These are phyloP conservation scores for Sporisorium exsertum DNA, from an alignment of 1,284 basidiomycete species.

Conservation along the genomic window DNA sequence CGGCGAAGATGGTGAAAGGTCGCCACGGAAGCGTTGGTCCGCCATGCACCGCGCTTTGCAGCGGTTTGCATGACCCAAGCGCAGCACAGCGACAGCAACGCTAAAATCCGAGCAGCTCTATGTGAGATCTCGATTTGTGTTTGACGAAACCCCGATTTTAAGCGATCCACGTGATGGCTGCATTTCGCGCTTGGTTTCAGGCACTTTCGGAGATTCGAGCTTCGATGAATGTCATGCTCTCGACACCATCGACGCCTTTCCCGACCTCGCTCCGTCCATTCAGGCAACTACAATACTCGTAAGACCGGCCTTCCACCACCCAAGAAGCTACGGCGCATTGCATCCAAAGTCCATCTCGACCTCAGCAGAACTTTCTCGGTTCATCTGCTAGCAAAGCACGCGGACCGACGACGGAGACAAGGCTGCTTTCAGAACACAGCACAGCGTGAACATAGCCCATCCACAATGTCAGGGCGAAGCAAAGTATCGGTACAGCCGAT, in stretches of 20 bases:
- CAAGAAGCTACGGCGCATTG: background rate
- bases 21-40: background rate
- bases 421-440: background rate
- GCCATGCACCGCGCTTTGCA: background rate
- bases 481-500: constrained; percentile 65
- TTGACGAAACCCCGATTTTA: constrained; percentile 4
- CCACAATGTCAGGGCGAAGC: constrained; percentile 49
- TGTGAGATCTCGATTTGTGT: constrained; percentile 7
- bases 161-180: constrained; percentile 25
- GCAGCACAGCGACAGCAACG: background rate
- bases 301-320: background rate
- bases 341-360: background rate
- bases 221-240: constrained; percentile 5
- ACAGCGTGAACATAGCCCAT: background rate
- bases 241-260: constrained; percentile 12
- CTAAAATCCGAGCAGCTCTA: constrained; percentile 9
- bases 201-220: constrained; percentile 18
- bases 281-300: background rate
- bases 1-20: background rate
- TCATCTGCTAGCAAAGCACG: background rate
- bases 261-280: background rate
- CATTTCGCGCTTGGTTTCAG: constrained; percentile 10
- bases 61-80: constrained; percentile 3
- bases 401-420: background rate
- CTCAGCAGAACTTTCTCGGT: background rate